Evolutionary conservation across 192 early-diverging fungal species (phyloP).

Genomic region (Powellomyces hirtus): DNA sequence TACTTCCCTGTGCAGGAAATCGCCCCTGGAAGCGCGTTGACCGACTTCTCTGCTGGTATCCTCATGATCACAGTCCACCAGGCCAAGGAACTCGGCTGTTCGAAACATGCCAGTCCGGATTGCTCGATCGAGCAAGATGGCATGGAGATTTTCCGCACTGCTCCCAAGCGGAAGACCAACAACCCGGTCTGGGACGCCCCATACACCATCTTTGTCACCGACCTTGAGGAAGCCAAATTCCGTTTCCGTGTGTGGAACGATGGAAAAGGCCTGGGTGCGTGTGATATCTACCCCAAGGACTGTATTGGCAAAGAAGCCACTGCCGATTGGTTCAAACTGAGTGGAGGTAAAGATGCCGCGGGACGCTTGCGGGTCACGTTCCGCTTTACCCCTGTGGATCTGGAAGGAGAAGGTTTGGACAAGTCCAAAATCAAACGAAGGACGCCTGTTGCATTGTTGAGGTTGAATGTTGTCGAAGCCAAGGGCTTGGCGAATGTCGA

Average conservation of each 20-base stretch:
- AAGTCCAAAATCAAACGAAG: conserved; percentile 43
- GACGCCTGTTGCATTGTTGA: conserved; percentile 72
- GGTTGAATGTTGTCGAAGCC: conserved; percentile 72
- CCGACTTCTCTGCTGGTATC: conserved; percentile 30
- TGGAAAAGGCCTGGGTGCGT: conserved; percentile 40
- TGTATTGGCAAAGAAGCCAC: conserved; percentile 38
- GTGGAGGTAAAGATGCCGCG: conserved; percentile 34
- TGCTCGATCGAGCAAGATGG: conserved; percentile 33
- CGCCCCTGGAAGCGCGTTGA: not conserved
- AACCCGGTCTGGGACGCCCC: conserved; percentile 77
- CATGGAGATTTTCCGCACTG: conserved; percentile 45
- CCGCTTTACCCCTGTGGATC: conserved; percentile 80
- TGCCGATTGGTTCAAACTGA: conserved; percentile 65
- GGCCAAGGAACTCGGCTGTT: conserved; percentile 39
- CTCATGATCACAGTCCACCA: conserved; percentile 41
- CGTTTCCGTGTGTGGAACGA: conserved; percentile 61
- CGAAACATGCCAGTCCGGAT: conserved; percentile 48
- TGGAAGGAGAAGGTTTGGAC: conserved; percentile 56
- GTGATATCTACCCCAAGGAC: conserved; percentile 34
- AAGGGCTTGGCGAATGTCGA: conserved; percentile 84
- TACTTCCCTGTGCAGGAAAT: conserved; percentile 36
- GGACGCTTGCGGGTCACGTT: conserved; percentile 63
- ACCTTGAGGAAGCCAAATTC: conserved; percentile 60
- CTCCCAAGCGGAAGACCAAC: conserved; percentile 66
- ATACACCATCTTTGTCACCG: conserved; percentile 69